Conservation (phyloP, 2,329 filamentous ascomycete genomes). For the Grosmannia serpens region DNA sequence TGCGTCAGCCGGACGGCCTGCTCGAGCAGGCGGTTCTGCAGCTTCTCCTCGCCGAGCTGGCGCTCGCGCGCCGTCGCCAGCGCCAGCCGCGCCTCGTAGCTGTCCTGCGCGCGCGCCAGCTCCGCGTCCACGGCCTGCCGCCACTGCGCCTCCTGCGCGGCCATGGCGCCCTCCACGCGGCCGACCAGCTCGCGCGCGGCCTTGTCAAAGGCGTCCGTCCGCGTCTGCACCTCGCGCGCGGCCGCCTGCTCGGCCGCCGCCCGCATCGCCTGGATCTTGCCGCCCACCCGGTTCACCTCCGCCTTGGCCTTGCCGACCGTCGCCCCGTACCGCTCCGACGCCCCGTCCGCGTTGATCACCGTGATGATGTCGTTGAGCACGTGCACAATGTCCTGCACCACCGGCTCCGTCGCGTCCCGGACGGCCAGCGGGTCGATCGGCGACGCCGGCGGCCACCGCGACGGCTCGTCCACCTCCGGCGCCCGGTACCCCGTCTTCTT, state of each 20-base stretch:
- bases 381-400: slow-evolving; percentile 87
- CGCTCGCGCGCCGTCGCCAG: slow-evolving; percentile 69
- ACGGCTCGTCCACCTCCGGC: slow-evolving; percentile 56
- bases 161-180: slow-evolving; percentile 76
- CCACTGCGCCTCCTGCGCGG: slow-evolving; percentile 70
- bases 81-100: slow-evolving; percentile 70
- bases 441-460: slow-evolving; percentile 48
- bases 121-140: slow-evolving; percentile 79
- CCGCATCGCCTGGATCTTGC: slow-evolving; percentile 67
- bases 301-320: slow-evolving; percentile 78
- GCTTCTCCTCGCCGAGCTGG: slow-evolving; percentile 69
- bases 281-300: slow-evolving; percentile 66
- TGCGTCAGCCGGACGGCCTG: slow-evolving; percentile 84
- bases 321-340: slow-evolving; percentile 63
- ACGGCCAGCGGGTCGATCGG: slow-evolving; percentile 71
- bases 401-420: slow-evolving; percentile 65
- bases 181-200: slow-evolving; percentile 79
- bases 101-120: slow-evolving; percentile 64
- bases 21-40: slow-evolving; percentile 77
- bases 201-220: slow-evolving; percentile 66
- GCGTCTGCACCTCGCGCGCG: slow-evolving; percentile 62
- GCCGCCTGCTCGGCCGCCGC: slow-evolving; percentile 56
- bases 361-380: slow-evolving; percentile 95
- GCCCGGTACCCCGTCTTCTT: slow-evolving; percentile 29
- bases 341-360: slow-evolving; percentile 78